Evolutionary conservation across 2,329 filamentous ascomycete species (phyloP), one percentile per base, ranked within the genome.

Genomic region (Exophiala alcalophila): DNA sequence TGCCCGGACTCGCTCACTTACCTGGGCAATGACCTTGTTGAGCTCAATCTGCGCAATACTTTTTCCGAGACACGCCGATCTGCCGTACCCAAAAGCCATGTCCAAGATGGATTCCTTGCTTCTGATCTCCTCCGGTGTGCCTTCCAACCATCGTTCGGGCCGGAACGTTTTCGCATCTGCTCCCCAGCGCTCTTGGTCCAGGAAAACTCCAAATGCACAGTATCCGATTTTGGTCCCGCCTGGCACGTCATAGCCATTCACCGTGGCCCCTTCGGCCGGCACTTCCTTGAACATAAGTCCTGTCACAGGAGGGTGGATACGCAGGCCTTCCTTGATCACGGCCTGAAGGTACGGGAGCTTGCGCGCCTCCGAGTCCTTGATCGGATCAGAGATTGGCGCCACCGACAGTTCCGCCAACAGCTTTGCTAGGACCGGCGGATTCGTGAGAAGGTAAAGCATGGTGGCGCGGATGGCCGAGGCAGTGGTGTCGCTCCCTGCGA

Each of bases 91-190:
- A 56, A 74, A 75, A 0, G 70, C 59, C 10, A 70, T 56, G 33
- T 72, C 70, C 35, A 66, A 56, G 1, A 63, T 67, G 25, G 58
- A 56, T 19, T 63, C 59, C 61, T 70, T 72, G 11, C 59, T 58
- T 11, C 60, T 54, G 37, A 61, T 55, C 27, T 62, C 60, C 1
- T 59, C 60, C 1, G 56, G 52, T 8, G 59, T 55, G 1, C 57
- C 62, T 41, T 70, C 61, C 8, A 77, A 51, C 71, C 73, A 77
- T 29, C 74, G 63, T 36, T 73, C 72, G 1, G 74, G 75, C 15
- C 65, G 60, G 53, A 70, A 77, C 0, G 65, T 42, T 23, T 65
- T 57, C 2, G 66, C 65, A 44, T 73, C 68, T 1, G 56, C 44
- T 6, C 70, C 68, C 38, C 64, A 61, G 8, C 59, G 15, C 66